These are phyloP conservation scores for Maudiozyma saulgeensis DNA, from an alignment of 805 yeast genomes.

Conservation along the genomic window DNA sequence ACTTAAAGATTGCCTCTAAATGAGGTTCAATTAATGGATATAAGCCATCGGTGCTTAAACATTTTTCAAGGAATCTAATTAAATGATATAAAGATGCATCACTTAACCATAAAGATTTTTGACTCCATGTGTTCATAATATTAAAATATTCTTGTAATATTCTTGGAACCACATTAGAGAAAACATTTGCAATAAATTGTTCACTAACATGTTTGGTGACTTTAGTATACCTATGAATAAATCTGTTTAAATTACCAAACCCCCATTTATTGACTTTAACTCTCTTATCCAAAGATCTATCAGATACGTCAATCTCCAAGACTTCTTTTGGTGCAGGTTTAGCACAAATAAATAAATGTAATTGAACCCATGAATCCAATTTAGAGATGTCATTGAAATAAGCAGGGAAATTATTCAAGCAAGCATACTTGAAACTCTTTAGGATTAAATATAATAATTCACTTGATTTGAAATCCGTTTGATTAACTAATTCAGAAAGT, in stretches of 20 bases:
- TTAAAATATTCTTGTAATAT: slow-evolving; percentile 53
- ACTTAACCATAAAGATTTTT: slow-evolving; percentile 49
- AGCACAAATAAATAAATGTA: slow-evolving; percentile 52
- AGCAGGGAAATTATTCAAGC: slow-evolving; percentile 50
- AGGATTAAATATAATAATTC: slow-evolving; percentile 51
- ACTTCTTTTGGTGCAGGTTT: slow-evolving; percentile 47
- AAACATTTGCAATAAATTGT: slow-evolving; percentile 48
- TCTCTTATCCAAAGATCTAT: slow-evolving; percentile 39
- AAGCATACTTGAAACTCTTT: slow-evolving; percentile 55
- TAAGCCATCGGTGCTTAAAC: slow-evolving; percentile 44
- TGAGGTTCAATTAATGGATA: slow-evolving; percentile 62
- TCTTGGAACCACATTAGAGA: slow-evolving; percentile 55
- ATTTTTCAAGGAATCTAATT: slow-evolving; percentile 53
- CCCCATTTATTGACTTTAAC: slow-evolving; percentile 85
- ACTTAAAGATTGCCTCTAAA: slow-evolving; percentile 52
- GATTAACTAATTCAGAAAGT: slow-evolving; percentile 34
- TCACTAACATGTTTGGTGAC: slow-evolving; percentile 34
- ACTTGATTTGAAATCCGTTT: slow-evolving; percentile 30
- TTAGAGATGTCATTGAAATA: slow-evolving; percentile 34
- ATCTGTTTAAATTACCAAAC: slow-evolving; percentile 61
- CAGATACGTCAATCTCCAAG: slow-evolving; percentile 38
- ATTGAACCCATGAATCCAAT: slow-evolving; percentile 51
- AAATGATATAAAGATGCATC: slow-evolving; percentile 54
- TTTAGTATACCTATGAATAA: slow-evolving; percentile 54
- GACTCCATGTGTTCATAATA: slow-evolving; percentile 34